These are phyloP conservation scores for Pichia thaimueangensis DNA, from an alignment of 805 yeast genomes.

Conservation along the genomic window DNA sequence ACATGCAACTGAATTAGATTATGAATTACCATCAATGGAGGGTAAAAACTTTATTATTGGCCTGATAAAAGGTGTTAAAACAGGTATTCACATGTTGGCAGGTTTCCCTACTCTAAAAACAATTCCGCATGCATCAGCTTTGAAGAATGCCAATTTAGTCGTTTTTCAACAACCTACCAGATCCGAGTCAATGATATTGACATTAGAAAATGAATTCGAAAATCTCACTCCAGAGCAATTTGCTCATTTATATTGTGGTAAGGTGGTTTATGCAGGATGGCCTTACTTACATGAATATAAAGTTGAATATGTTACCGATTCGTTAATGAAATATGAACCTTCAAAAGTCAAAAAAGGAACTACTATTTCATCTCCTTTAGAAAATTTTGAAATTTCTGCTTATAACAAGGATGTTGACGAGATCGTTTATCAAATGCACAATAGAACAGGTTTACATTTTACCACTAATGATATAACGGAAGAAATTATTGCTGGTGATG, in stretches of 20 bases:
- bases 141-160: constrained; percentile 57
- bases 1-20: constrained; percentile 64
- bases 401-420: constrained; percentile 38
- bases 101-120: constrained; percentile 86
- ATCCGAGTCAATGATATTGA: constrained; percentile 72
- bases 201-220: constrained; percentile 47
- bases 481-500: constrained; percentile 11
- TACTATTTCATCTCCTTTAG: constrained; percentile 34
- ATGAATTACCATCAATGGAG: constrained; percentile 43
- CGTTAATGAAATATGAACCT: constrained; percentile 40
- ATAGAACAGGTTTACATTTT: constrained; percentile 45
- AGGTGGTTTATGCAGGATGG: constrained; percentile 73
- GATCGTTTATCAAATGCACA: constrained; percentile 38
- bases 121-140: constrained; percentile 49
- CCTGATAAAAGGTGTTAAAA: constrained; percentile 55
- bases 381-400: constrained; percentile 40
- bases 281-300: constrained; percentile 85
- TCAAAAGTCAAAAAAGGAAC: constrained; percentile 25
- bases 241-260: constrained; percentile 54
- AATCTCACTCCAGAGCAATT: constrained; percentile 57
- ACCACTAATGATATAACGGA: constrained; percentile 10
- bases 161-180: constrained; percentile 83
- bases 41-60: constrained; percentile 42
- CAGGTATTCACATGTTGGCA: constrained; percentile 68
- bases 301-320: constrained; percentile 57